These are phyloP conservation scores for Borealophlyctis nickersoniae DNA, from an alignment of 192 early-diverging fungal species.

Conservation along the genomic window DNA sequence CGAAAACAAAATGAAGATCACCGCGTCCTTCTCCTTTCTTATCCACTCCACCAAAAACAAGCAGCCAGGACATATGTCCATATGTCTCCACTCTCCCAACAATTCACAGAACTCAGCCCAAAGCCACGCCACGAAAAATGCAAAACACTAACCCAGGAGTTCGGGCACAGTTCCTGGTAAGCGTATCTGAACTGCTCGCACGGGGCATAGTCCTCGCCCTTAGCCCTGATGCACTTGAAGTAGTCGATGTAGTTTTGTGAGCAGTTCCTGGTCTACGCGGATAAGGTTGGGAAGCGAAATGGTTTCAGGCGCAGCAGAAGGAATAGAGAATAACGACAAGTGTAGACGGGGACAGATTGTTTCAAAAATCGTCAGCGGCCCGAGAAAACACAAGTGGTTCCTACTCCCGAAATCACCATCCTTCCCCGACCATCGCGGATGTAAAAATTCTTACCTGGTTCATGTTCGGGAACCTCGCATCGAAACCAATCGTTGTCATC, in stretches of 20 bases:
- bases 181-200: slow-evolving; percentile 88
- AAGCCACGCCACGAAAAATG: background rate
- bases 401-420: background rate
- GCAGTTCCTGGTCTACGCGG: slow-evolving; percentile 84
- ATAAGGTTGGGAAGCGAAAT: slow-evolving; percentile 11
- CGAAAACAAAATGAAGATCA: background rate
- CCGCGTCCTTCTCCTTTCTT: background rate
- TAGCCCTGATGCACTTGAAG: slow-evolving; percentile 79
- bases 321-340: slow-evolving; percentile 14
- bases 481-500: slow-evolving; percentile 51
- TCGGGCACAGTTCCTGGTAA: slow-evolving; percentile 87
- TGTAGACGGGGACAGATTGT: slow-evolving; percentile 13
- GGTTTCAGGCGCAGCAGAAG: background rate
- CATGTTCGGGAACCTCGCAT: slow-evolving; percentile 91
- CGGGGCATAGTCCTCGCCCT: slow-evolving; percentile 92
- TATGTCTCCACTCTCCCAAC: background rate
- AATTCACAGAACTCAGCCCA: background rate
- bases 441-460: slow-evolving; percentile 68
- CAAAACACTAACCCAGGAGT: slow-evolving; percentile 76
- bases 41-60: slow-evolving; percentile 16
- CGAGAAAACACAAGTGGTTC: background rate
- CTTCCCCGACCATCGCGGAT: background rate
- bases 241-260: slow-evolving; percentile 99
- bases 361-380: background rate
- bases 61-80: background rate